These are phyloP conservation scores for Psilocybe tampanensis DNA, from an alignment of 768 basidiomycete genomes.

Conservation along the genomic window DNA sequence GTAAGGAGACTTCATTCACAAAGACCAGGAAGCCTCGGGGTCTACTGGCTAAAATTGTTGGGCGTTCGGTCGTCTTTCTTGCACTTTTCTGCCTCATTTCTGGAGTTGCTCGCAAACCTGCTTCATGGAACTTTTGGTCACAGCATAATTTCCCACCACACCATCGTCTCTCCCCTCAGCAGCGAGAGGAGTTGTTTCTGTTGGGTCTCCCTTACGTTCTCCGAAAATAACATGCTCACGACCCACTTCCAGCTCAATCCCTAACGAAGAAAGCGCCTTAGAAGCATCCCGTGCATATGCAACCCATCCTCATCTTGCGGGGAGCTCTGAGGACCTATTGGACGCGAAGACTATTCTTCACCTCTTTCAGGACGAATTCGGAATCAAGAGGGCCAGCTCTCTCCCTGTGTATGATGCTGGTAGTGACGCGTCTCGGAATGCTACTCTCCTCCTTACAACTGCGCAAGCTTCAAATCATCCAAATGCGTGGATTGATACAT, in stretches of 20 bases:
- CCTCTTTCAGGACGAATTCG: conserved; percentile 68
- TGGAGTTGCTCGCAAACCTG: not conserved
- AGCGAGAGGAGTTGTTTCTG: conserved; percentile 37
- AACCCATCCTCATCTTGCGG: conserved; percentile 73
- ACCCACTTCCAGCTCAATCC: conserved; percentile 35
- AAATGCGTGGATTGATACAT: conserved; percentile 81
- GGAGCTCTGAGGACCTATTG: conserved; percentile 58
- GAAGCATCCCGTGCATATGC: conserved; percentile 60
- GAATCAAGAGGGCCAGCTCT: conserved; percentile 42
- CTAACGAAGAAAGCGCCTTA: conserved; percentile 58
- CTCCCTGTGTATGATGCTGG: conserved; percentile 76
- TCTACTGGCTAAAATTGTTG: conserved; percentile 3
- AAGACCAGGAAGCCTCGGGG: not conserved
- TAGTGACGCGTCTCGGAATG: conserved; percentile 61
- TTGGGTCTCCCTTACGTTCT: conserved; percentile 12
- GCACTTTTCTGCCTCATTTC: conserved; percentile 6
- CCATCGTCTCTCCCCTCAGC: conserved; percentile 20
- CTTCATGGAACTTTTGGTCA: conserved; percentile 2
- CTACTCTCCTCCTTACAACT: conserved; percentile 59
- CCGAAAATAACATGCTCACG: not conserved
- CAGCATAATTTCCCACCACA: conserved; percentile 8
- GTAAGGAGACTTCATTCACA: not conserved
- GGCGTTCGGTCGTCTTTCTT: conserved; percentile 3
- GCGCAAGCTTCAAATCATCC: conserved; percentile 46
- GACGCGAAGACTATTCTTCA: conserved; percentile 70